A percentile compares a stretch with the other conserved stretches of the same genome.
phyloP scores from a whole-genome alignment of 2,329 filamentous ascomycete species.

The Arthrinium phaeospermum region DNA sequence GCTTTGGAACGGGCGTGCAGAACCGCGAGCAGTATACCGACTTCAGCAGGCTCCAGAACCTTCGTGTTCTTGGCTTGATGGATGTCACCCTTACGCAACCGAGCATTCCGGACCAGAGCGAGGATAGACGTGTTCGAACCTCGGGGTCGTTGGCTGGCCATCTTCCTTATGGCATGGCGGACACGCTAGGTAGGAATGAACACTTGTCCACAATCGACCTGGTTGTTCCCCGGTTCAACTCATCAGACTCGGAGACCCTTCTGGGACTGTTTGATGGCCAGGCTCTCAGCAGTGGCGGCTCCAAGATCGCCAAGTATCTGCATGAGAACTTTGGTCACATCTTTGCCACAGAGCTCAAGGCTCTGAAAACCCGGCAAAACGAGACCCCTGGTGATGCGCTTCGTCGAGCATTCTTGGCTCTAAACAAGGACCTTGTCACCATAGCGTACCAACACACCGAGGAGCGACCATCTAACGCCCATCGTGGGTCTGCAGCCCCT shows the following conservation, averaged over 20 bases:
- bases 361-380: slow-evolving; percentile 65
- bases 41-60: slow-evolving; percentile 82
- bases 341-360: slow-evolving; percentile 82
- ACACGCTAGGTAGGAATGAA: slow-evolving; percentile 90
- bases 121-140: slow-evolving; percentile 94
- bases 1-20: slow-evolving; percentile 53
- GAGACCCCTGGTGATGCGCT: slow-evolving; percentile 86
- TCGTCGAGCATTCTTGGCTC: slow-evolving; percentile 80
- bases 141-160: slow-evolving; percentile 92
- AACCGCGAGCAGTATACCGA: slow-evolving; percentile 80
- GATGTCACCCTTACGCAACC: slow-evolving; percentile 95
- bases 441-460: slow-evolving; percentile 82
- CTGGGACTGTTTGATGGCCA: slow-evolving; percentile 97
- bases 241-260: slow-evolving; percentile 86
- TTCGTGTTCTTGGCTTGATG: slow-evolving; percentile 92
- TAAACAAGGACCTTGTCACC: slow-evolving; percentile 94
- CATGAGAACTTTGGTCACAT: slow-evolving; percentile 94
- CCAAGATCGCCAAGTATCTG: slow-evolving; percentile 93
- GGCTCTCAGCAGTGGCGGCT: slow-evolving; percentile 84
- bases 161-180: slow-evolving; percentile 96
- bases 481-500: slow-evolving; percentile 74
- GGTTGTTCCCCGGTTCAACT: slow-evolving; percentile 89
- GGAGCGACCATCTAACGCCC: slow-evolving; percentile 68
- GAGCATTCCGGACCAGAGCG: slow-evolving; percentile 91
- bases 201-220: slow-evolving; percentile 95